Conservation (phyloP, 345 rosid genomes). For the Euphorbia tirucalli region DNA sequence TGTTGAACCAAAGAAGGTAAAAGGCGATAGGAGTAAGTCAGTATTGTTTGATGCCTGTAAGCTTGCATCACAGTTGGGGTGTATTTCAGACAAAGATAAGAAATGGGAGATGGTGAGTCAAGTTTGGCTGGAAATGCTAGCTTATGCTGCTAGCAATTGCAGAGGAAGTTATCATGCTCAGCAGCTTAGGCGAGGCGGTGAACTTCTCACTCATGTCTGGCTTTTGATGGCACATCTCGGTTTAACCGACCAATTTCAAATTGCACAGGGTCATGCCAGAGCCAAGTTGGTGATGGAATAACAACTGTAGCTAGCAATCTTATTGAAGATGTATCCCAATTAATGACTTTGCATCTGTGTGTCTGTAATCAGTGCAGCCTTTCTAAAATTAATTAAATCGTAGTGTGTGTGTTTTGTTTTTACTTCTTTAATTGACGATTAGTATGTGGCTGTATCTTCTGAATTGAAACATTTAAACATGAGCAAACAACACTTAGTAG, state of each 20-base stretch:
- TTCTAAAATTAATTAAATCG: too few species aligned
- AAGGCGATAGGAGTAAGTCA: constrained; percentile 33
- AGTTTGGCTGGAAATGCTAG: constrained; percentile 28
- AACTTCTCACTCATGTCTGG: constrained; percentile 52
- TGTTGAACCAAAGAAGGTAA: constrained; percentile 12
- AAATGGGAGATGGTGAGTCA: constrained; percentile 17
- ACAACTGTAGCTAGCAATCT: background rate
- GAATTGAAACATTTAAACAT: too few species aligned
- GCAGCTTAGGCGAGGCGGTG: constrained; percentile 52
- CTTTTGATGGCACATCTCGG: constrained; percentile 58
- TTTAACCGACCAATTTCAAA: constrained; percentile 43
- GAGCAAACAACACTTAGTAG: too few species aligned
- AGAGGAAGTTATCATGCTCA: constrained; percentile 37
- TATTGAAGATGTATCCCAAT: too few species aligned
- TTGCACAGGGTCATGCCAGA: constrained; percentile 42
- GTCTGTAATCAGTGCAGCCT: too few species aligned
- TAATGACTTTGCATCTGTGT: too few species aligned
- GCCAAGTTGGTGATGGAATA: constrained; percentile 26
- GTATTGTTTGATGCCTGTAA: constrained; percentile 32
- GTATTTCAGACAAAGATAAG: background rate
- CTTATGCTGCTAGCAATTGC: constrained; percentile 22
- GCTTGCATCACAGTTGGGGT: constrained; percentile 9
- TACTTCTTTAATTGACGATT: too few species aligned
- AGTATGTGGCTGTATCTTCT: too few species aligned
- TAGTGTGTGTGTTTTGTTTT: too few species aligned